Base-by-base conservation (phyloP, 1,284 basidiomycete genomes). In the Cryptococcus jaspeensis region DNA sequence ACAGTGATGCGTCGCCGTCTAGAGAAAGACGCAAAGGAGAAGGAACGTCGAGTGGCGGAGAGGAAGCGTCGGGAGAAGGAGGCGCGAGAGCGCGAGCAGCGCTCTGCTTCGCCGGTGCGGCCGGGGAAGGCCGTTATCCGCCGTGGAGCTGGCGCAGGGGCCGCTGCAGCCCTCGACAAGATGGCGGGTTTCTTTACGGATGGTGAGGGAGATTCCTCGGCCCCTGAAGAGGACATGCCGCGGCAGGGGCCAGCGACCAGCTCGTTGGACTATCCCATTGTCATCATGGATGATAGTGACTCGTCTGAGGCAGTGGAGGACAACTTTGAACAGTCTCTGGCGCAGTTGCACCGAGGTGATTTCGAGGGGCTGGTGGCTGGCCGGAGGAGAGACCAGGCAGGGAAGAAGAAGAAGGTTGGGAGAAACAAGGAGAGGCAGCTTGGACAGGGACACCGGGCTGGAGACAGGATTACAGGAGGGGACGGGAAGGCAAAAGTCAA, bases 281-380 rank as follows among this genome's bases (percentile, higher is more conserved):
- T 65, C 18, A 45, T 64, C 3, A 56, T 62, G 2, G 63, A 61
- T 43, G 62, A 59, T 44, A 58, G 50, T 8, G 55, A 52, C 20
- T 60, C 62, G 12, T 58, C 52, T n/a, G 61, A 63, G 44, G 60
- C 60, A 13, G 71, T 67, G 0, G 74, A 76, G 43, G 70, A 74
- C 52, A 69, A 72, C 51, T 53, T 63, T 5, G 60, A 59, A 38
- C 62, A 69, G 50, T 48, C 58, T 8, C 61, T 76, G 3, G 72
- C 66, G 11, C 58, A 67, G 22, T 58, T 76, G 7, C 71, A 71
- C 50, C 60, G 67, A 13, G 74, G 73, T 3, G 74, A 74, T 51
- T 76, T 73, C 45, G 74, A 74, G 41, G 60, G 65, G 0, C 67
- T 76, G 42, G 60, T 73, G 0, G 63, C 61, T 12, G 70, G 70